Evolutionary conservation across 2,329 filamentous ascomycete species (phyloP), one percentile per base, ranked within the genome.

Genomic region (Phialophora chinensis): DNA sequence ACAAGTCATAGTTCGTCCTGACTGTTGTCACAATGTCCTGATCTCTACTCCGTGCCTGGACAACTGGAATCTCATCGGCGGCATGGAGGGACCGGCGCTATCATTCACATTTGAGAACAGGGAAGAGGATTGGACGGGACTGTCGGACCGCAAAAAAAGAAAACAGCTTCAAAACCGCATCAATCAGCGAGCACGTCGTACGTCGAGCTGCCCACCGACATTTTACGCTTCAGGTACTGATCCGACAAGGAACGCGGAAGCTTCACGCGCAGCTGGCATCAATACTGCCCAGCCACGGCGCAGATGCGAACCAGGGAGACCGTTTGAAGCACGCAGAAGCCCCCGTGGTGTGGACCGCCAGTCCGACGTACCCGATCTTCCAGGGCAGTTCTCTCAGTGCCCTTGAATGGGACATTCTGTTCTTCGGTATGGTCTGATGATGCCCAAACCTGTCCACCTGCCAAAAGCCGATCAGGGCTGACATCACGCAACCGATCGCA

Each of bases 131-230:
- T 55, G 53, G 53, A 35, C 53, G n/a, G 53, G 53, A 17, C 29
- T 55, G 53, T 55, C 53, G 27, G 53, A 55, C 29, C 25, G 10
- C 17, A 55, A 35, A 25, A 55, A 11, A 35, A 12, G 53, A 11
- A 55, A 55, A 55, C 53, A 35, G 53, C 53, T 55, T 17, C 53
- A 55, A 11, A 55, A 55, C 11, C 53, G 53, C 17, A 55, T 55
- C 17, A 35, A 55, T 55, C 53, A 55, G 53, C 53, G 53, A 25
- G 53, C 53, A n/a, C 53, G 29, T 29, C 25, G 53, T 55, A 55
- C n/a, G 53, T 55, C 14, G 25, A 44, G 17, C 38, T 44, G 20
- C 20, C 10, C 23, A 14, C 20, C 23, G 25, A 52, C 25, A 10
- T 4, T 17, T 8, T 52, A 14, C 49, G 49, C 20, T 29, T 14